A percentile compares a stretch with the other conserved stretches of the same genome.
Conservation (phyloP, 768 basidiomycete species). For the Suillus americanus region DNA sequence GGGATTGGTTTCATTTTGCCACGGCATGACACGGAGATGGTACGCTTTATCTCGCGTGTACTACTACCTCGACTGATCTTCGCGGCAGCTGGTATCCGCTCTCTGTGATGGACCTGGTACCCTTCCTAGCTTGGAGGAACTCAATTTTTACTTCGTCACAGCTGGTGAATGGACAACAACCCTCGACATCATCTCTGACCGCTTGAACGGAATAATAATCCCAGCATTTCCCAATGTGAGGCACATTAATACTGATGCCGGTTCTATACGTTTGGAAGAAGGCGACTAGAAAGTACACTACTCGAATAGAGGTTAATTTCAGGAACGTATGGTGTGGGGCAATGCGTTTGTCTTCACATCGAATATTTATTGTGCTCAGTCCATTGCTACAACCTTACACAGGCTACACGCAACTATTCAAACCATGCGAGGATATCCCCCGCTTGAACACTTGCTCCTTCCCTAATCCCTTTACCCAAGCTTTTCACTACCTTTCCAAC, state of each 20-base stretch:
- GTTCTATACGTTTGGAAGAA: not conserved
- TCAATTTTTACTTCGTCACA: not conserved
- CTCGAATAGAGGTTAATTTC: not conserved
- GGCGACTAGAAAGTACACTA: not conserved
- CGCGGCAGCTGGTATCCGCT: not conserved
- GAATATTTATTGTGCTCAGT: too few relatives aligned
- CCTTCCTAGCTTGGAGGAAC: slow-evolving; percentile 2
- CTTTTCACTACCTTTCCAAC: slow-evolving; percentile 43
- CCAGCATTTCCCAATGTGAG: not conserved
- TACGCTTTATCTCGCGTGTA: not conserved
- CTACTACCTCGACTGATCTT: not conserved
- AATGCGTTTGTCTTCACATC: not conserved
- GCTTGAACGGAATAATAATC: not conserved
- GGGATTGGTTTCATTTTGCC: not conserved
- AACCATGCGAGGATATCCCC: slow-evolving; percentile 45
- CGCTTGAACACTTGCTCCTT: slow-evolving; percentile 44
- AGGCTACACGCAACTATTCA: slow-evolving; percentile 6
- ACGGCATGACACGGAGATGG: not conserved
- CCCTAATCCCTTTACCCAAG: slow-evolving; percentile 40
- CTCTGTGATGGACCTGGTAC: slow-evolving; percentile 3
- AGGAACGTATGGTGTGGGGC: not conserved
- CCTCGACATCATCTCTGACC: not conserved
- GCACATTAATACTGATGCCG: not conserved
- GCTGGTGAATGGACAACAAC: not conserved
- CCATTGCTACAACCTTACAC: not conserved